Conservation (phyloP, 148 eudicot species). For the Chenopodium berlandieri region DNA sequence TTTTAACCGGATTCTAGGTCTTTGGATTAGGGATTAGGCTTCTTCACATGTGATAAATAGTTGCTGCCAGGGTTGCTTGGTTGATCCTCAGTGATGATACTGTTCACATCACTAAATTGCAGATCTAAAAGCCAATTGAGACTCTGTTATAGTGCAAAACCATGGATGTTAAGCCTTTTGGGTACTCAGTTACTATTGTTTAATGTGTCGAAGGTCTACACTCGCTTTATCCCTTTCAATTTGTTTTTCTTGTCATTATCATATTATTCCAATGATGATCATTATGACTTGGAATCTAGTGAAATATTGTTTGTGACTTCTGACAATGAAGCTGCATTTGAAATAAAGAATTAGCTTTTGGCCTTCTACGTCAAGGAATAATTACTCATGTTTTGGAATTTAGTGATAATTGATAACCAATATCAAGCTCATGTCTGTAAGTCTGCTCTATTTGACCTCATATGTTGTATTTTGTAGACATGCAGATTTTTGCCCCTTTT, state of each 20-base stretch:
- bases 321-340: neutral
- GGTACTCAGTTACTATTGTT: neutral
- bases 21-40: neutral
- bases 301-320: neutral
- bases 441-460: neutral
- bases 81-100: neutral
- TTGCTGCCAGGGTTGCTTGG: neutral
- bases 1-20: neutral
- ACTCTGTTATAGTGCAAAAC: neutral
- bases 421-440: too few species aligned
- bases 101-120: neutral
- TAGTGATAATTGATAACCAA: too few species aligned
- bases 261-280: neutral
- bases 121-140: neutral
- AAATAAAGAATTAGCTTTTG: neutral
- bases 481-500: neutral
- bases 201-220: neutral
- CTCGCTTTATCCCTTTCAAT: neutral
- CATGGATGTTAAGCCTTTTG: neutral
- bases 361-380: neutral
- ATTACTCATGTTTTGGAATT: too few species aligned
- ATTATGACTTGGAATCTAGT: neutral
- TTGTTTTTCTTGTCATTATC: neutral
- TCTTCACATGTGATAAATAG: neutral
- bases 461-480: neutral